phyloP scores from a whole-genome alignment of 495 filamentous ascomycete genomes.

The Neurospora hispaniola region DNA sequence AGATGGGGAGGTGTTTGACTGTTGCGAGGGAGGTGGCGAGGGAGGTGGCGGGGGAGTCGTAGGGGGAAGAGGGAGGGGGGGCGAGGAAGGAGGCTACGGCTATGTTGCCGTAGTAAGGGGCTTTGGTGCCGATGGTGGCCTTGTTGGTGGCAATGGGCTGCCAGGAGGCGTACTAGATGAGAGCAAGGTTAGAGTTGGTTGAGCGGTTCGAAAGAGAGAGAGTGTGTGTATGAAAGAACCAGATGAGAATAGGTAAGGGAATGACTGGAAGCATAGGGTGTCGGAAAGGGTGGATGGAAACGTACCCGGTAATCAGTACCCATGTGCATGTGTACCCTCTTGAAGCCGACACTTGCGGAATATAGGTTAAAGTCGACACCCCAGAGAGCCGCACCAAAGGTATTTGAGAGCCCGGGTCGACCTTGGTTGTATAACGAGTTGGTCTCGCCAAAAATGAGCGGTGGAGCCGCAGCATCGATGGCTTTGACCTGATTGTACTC shows the following conservation, averaged over 20 bases:
- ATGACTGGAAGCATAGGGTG: background rate
- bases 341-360: constrained; percentile 46
- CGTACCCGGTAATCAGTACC: constrained; percentile 48
- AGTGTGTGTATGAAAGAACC: too few species aligned
- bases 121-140: constrained; percentile 47
- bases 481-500: constrained; percentile 31
- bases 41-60: background rate
- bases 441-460: constrained; percentile 55
- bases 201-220: too few species aligned
- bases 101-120: constrained; percentile 58
- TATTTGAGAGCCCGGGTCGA: constrained; percentile 50
- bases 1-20: constrained; percentile 35
- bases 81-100: constrained; percentile 49
- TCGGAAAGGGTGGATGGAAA: background rate
- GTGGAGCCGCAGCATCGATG: constrained; percentile 28
- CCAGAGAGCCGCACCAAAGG: constrained; percentile 65
- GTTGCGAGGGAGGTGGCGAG: constrained; percentile 17
- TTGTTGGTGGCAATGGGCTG: constrained; percentile 46
- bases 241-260: too few species aligned
- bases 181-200: background rate
- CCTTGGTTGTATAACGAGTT: constrained; percentile 59
- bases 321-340: constrained; percentile 55
- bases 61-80: constrained; percentile 12
- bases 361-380: constrained; percentile 55
- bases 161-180: constrained; percentile 31